Evolutionary conservation across 2,329 filamentous ascomycete species (phyloP).

Genomic region (Fusarium equiseti): DNA sequence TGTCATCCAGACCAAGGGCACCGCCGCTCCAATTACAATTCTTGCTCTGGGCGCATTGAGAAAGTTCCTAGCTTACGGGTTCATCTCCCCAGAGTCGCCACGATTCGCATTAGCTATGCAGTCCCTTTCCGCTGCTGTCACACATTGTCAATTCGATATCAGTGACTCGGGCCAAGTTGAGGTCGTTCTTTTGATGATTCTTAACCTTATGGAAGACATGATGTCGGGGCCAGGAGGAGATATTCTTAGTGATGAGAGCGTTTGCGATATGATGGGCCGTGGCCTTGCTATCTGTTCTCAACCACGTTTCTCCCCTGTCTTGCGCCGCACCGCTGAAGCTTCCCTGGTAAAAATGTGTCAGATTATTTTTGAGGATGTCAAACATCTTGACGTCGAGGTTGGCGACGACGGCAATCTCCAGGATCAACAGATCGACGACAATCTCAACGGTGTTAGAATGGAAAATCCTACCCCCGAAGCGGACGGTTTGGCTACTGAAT

Average conservation of each 20-base stretch:
- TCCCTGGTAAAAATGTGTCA: slow-evolving; percentile 99
- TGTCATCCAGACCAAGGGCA: slow-evolving; percentile 95
- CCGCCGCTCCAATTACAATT: slow-evolving; percentile 95
- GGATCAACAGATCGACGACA: slow-evolving; percentile 74
- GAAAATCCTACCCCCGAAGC: slow-evolving; percentile 56
- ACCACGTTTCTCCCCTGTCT: slow-evolving; percentile 86
- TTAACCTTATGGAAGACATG: slow-evolving; percentile 99
- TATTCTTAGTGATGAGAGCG: slow-evolving; percentile 95
- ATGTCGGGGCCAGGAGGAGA: slow-evolving; percentile 92
- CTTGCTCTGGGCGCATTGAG: slow-evolving; percentile 92
- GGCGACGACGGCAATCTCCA: slow-evolving; percentile 74
- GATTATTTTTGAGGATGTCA: slow-evolving; percentile 94
- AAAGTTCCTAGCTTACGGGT: slow-evolving; percentile 96
- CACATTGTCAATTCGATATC: slow-evolving; percentile 96
- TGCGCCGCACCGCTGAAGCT: slow-evolving; percentile 92
- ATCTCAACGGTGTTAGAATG: slow-evolving; percentile 85
- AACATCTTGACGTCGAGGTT: slow-evolving; percentile 80
- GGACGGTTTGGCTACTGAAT: slow-evolving; percentile 37
- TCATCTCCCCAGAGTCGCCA: slow-evolving; percentile 87
- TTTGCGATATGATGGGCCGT: slow-evolving; percentile 99
- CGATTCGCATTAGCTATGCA: slow-evolving; percentile 93
- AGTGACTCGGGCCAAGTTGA: slow-evolving; percentile 96
- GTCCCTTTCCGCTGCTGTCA: slow-evolving; percentile 91
- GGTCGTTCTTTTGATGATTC: slow-evolving; percentile 91
- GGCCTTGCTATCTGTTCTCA: slow-evolving; percentile 98